A percentile compares a stretch with the other conserved stretches of the same genome.
Evolutionary conservation across 2,329 filamentous ascomycete genomes (phyloP).

Genomic region (Calonectria pseudoreteaudii): DNA sequence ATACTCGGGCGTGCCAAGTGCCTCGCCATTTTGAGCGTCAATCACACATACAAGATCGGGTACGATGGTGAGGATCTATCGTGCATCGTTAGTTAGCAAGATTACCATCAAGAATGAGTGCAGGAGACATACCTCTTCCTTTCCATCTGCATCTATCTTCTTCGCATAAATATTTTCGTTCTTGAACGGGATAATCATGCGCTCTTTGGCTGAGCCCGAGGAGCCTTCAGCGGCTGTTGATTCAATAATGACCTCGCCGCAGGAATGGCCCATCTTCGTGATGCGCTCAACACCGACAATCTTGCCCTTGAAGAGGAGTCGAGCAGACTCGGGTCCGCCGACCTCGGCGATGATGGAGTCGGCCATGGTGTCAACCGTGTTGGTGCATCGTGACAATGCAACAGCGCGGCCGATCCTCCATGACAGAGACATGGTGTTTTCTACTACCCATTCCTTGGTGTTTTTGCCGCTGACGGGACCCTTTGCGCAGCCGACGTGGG

Average conservation of each 20-base stretch:
- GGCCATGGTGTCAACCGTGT: conserved; percentile 54
- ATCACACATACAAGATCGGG: conserved; percentile 68
- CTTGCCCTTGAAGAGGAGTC: conserved; percentile 43
- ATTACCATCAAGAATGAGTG: background rate
- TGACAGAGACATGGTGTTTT: conserved; percentile 51
- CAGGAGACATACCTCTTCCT: conserved; percentile 33
- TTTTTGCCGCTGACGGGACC: conserved; percentile 47
- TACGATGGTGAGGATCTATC: conserved; percentile 59
- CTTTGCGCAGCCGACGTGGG: conserved; percentile 47
- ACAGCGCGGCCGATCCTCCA: conserved; percentile 64
- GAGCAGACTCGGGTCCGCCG: conserved; percentile 46
- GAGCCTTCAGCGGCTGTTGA: conserved; percentile 42
- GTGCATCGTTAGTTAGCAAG: background rate
- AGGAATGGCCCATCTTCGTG: conserved; percentile 56
- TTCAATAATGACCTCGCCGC: conserved; percentile 55
- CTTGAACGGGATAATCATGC: conserved; percentile 65
- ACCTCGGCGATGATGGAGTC: conserved; percentile 52
- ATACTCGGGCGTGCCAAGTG: conserved; percentile 68
- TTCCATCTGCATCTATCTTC: conserved; percentile 30
- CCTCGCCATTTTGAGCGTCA: conserved; percentile 68
- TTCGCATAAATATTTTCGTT: conserved; percentile 66
- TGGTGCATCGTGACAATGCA: conserved; percentile 11
- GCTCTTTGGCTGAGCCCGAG: conserved; percentile 34
- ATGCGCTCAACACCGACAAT: conserved; percentile 50
- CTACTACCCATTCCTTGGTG: conserved; percentile 47